Percentiles rank a stretch among this genome's conserved stretches.
Evolutionary conservation across 2,329 filamentous ascomycete genomes (phyloP).

Genomic region (Biscogniauxia marginata): DNA sequence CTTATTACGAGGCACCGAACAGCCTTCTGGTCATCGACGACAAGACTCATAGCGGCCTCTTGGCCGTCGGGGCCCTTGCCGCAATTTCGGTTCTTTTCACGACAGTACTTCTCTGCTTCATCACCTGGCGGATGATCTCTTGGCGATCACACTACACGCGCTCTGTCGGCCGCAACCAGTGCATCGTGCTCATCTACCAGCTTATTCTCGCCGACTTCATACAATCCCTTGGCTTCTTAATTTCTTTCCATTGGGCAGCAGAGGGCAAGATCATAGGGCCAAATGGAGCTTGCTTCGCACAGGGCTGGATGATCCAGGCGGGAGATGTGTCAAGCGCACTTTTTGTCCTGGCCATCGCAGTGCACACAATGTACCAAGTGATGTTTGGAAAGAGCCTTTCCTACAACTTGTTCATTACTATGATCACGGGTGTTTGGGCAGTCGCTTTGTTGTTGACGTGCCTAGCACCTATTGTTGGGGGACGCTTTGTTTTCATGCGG

Average conservation of each 20-base stretch:
- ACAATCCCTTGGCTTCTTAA: conserved; percentile 47
- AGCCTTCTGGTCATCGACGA: conserved; percentile 20
- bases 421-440: conserved; percentile 40
- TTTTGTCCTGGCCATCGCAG: conserved; percentile 52
- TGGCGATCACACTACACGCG: conserved; percentile 34
- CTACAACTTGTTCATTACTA: conserved; percentile 37
- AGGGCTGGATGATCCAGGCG: conserved; percentile 54
- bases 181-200: conserved; percentile 55
- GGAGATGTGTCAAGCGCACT: conserved; percentile 53
- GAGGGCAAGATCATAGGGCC: conserved; percentile 44
- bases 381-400: conserved; percentile 43
- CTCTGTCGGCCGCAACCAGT: conserved; percentile 43
- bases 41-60: conserved; percentile 34
- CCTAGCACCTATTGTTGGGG: conserved; percentile 43
- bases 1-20: conserved; percentile 20
- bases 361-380: conserved; percentile 54
- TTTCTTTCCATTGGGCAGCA: conserved; percentile 51
- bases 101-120: conserved; percentile 39
- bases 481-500: conserved; percentile 44
- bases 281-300: conserved; percentile 47
- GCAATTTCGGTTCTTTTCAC: conserved; percentile 47
- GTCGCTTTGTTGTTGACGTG: conserved; percentile 44
- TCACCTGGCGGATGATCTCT: conserved; percentile 46
- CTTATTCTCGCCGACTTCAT: conserved; percentile 51
- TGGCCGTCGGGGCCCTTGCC: conserved; percentile 44